A percentile compares a stretch with the other conserved stretches of the same genome.
phyloP scores from a whole-genome alignment of 345 rosid species.

The Jatropha curcas region DNA sequence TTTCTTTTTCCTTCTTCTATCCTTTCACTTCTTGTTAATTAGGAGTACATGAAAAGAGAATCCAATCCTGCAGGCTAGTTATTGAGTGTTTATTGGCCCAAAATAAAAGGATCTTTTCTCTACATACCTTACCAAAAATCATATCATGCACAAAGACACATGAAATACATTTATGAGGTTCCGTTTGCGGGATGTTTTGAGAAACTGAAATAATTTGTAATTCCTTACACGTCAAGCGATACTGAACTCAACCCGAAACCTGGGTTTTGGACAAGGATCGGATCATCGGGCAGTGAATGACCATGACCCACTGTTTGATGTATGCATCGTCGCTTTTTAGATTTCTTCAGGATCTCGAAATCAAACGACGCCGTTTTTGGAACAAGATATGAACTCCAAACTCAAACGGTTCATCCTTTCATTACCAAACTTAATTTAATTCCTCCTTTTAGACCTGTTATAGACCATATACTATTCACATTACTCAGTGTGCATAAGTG shows the following conservation, averaged over 20 bases:
- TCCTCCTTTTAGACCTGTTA: too few relatives aligned
- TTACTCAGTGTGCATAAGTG: too few relatives aligned
- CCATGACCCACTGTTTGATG: too few relatives aligned
- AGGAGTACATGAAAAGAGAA: neutral
- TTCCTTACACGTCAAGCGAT: slow-evolving; percentile 26
- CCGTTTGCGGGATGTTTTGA: slow-evolving; percentile 18
- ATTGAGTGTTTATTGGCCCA: slow-evolving; percentile 10
- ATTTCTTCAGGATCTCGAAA: neutral
- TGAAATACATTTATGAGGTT: too few relatives aligned
- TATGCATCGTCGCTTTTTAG: neutral
- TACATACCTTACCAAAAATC: too few relatives aligned
- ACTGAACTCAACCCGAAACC: slow-evolving; percentile 1
- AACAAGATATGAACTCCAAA: too few relatives aligned
- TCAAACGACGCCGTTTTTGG: too few relatives aligned
- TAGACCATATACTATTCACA: too few relatives aligned
- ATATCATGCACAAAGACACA: neutral
- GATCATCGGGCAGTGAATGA: neutral
- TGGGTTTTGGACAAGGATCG: neutral
- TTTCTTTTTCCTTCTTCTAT: neutral
- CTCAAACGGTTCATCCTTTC: too few relatives aligned
- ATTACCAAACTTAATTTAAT: too few relatives aligned
- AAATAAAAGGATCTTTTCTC: slow-evolving; percentile 8
- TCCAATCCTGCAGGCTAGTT: too few relatives aligned
- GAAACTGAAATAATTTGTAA: slow-evolving; percentile 9
- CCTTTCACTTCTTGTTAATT: neutral